A percentile compares a stretch with the other conserved stretches of the same genome.
Conservation (phyloP, 2,329 filamentous ascomycete species). For the Cercospora citrullina region DNA sequence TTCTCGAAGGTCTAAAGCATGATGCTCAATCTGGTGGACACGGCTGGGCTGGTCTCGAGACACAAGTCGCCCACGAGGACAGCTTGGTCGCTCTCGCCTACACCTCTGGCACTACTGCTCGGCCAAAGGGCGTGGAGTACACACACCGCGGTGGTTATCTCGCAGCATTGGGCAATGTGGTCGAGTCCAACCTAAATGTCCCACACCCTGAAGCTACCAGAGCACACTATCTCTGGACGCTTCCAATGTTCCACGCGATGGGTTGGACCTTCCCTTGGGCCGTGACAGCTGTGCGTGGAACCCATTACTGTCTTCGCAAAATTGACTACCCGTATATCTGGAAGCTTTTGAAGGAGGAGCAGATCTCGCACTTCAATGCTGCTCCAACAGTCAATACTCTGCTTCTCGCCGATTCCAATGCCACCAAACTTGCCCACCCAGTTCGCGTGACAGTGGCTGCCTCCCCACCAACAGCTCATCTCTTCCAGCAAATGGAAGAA, state of each 20-base stretch:
- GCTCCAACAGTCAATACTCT: constrained; percentile 96
- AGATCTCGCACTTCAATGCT: constrained; percentile 92
- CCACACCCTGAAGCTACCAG: constrained; percentile 40
- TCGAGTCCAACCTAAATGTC: constrained; percentile 80
- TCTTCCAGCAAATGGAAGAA: constrained; percentile 88
- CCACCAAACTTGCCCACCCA: constrained; percentile 66
- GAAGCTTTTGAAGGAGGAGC: constrained; percentile 80
- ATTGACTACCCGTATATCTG: constrained; percentile 94
- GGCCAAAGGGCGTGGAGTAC: constrained; percentile 89
- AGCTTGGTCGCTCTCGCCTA: constrained; percentile 84
- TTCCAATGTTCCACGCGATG: constrained; percentile 79
- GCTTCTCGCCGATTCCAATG: constrained; percentile 77
- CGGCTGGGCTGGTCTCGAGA: constrained; percentile 76
- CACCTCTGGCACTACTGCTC: constrained; percentile 88
- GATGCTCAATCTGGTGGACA: constrained; percentile 65
- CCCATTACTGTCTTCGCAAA: constrained; percentile 90
- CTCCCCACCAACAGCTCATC: constrained; percentile 80
- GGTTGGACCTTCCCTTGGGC: constrained; percentile 58
- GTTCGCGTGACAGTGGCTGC: constrained; percentile 92
- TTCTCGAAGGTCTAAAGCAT: constrained; percentile 74
- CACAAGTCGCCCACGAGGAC: constrained; percentile 73
- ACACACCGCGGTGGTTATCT: constrained; percentile 88
- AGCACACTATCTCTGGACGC: constrained; percentile 63
- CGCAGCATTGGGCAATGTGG: constrained; percentile 77
- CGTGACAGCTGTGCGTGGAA: constrained; percentile 88